Conservation (phyloP, 2,329 filamentous ascomycete species). For the Fusarium brevicatenulatum region DNA sequence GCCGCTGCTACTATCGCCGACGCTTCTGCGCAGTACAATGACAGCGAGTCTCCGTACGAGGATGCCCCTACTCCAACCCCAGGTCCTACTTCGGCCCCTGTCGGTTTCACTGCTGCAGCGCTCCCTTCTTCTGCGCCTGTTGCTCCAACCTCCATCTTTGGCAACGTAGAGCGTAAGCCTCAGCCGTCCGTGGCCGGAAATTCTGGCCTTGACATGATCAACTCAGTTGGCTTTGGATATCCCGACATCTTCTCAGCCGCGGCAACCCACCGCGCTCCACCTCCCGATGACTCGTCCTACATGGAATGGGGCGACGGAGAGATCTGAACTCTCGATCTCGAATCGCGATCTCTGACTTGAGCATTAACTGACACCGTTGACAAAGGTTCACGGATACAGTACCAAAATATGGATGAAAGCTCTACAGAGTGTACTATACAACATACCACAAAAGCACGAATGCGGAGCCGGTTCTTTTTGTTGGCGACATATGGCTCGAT, state of each 20-base stretch:
- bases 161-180: constrained; percentile 33
- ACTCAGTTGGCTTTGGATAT: background rate
- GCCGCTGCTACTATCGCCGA: constrained; percentile 50
- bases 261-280: background rate
- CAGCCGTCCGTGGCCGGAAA: background rate
- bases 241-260: background rate
- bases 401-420: background rate
- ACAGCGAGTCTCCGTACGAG: constrained; percentile 44
- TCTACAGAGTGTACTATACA: constrained; percentile 21
- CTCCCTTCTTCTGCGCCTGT: constrained; percentile 1
- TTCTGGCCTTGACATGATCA: constrained; percentile 5
- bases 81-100: constrained; percentile 3
- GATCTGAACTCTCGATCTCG: constrained; percentile 38
- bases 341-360: background rate
- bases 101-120: background rate
- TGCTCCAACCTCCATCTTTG: constrained; percentile 35
- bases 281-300: constrained; percentile 16
- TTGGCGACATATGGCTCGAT: constrained; percentile 11
- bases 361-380: background rate
- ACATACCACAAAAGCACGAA: background rate
- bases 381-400: background rate
- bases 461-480: constrained; percentile 7
- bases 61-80: constrained; percentile 23
- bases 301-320: constrained; percentile 50
- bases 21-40: constrained; percentile 42